These are phyloP conservation scores for Fomitopsis serialis DNA, from an alignment of 768 basidiomycete species.

Conservation along the genomic window DNA sequence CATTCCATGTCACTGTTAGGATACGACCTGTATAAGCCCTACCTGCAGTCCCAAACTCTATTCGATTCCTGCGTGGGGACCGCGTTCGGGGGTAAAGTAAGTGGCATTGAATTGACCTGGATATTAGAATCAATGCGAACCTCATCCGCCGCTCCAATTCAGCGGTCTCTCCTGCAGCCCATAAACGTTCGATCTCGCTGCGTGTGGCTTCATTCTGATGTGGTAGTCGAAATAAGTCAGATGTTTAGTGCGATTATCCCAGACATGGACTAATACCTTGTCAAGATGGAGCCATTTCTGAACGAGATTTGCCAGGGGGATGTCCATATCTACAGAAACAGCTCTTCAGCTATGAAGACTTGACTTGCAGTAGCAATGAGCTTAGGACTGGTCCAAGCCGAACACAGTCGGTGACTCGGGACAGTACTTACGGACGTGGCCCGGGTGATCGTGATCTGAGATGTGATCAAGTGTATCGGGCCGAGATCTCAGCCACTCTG, in stretches of 20 bases:
- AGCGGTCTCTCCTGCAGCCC: conserved; percentile 32
- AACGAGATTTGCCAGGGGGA: too few species aligned
- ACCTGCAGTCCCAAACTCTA: conserved; percentile 89
- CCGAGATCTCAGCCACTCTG: too few species aligned
- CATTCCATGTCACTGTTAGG: not conserved
- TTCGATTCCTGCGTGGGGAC: conserved; percentile 44
- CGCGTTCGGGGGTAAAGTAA: not conserved
- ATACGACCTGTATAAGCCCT: conserved; percentile 6
- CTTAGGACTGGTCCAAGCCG: too few species aligned
- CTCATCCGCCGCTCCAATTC: conserved; percentile 57
- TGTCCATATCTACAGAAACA: too few species aligned
- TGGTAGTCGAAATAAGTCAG: not conserved
- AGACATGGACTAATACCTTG: not conserved
- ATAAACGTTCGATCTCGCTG: conserved; percentile 42
- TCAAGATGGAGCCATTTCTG: conserved; percentile 1
- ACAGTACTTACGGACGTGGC: too few species aligned
- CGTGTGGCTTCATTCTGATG: conserved; percentile 46
- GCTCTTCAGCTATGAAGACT: too few species aligned
- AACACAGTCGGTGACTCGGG: too few species aligned
- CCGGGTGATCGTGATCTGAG: too few species aligned
- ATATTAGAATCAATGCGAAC: conserved; percentile 29
- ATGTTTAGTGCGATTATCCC: not conserved
- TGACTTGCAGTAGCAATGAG: too few species aligned
- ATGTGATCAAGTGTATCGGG: too few species aligned
- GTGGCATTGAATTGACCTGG: not conserved